Evolutionary conservation across 495 filamentous ascomycete genomes (phyloP).

Genomic region (Entonaema liquescens): DNA sequence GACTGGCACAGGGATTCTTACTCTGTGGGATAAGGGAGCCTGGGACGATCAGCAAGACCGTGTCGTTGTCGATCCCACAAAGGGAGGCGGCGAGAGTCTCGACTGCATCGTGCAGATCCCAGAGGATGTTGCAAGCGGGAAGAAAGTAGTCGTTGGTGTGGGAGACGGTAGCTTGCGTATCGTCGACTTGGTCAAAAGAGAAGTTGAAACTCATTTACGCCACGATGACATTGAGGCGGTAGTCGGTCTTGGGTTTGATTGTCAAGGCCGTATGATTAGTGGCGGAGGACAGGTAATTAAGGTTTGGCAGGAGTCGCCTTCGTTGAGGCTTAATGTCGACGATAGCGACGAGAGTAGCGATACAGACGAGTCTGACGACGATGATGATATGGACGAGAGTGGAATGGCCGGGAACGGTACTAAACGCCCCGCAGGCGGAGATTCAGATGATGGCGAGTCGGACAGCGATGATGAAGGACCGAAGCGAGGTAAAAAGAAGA

Average conservation of each 20-base stretch:
- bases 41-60: slow-evolving; percentile 97
- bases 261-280: slow-evolving; percentile 82
- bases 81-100: slow-evolving; percentile 69
- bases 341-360: slow-evolving; percentile 47
- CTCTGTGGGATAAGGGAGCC: slow-evolving; percentile 89
- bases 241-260: slow-evolving; percentile 80
- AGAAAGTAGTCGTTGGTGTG: slow-evolving; percentile 76
- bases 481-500: slow-evolving; percentile 54
- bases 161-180: slow-evolving; percentile 71
- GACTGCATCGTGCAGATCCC: slow-evolving; percentile 75
- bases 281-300: slow-evolving; percentile 85
- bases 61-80: slow-evolving; percentile 72
- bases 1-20: slow-evolving; percentile 79
- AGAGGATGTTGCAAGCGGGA: slow-evolving; percentile 68
- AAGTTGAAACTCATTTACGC: slow-evolving; percentile 60
- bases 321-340: slow-evolving; percentile 52
- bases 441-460: slow-evolving; percentile 44
- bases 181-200: slow-evolving; percentile 54
- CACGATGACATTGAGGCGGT: slow-evolving; percentile 90
- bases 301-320: slow-evolving; percentile 74
- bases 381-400: slow-evolving; percentile 46
- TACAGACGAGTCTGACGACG: slow-evolving; percentile 41
- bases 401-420: slow-evolving; percentile 45
- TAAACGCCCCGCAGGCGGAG: slow-evolving; percentile 58
- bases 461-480: slow-evolving; percentile 43